Base-by-base conservation (phyloP, 768 basidiomycete genomes). In the Boletus speciosus region DNA sequence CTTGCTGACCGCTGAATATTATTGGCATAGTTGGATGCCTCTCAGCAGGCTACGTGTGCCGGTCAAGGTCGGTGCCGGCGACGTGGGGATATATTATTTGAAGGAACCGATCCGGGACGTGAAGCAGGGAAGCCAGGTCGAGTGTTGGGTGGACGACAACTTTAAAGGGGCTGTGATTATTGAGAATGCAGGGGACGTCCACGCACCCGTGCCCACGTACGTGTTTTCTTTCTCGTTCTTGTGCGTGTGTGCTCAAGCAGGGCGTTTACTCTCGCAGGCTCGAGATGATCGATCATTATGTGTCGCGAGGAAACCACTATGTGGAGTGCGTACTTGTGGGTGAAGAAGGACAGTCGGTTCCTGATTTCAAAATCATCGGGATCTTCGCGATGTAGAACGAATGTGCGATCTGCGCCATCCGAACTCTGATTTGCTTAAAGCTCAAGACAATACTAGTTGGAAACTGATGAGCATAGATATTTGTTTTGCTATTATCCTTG, bases 101-200 rank as follows among this genome's bases (percentile, higher is more conserved):
- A 81, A 81, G 67, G 92, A 93, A 57, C 86, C 91, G 11, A 73
- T 77, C 46, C 64, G 63, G 25, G 67, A 74, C 16, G 76, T 83
- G 35, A 84, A 81, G 6, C 75, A 81, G 55, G 88, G 90, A 32
- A 85, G 85, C 61, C 78, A 81, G 49, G 76, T 95, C 4, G 83
- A 90, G 63, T 98, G 97, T 69, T 98, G 96, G 96, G 97, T 99
- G 32, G 97, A 99, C 69, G 95, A 99, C 69, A 99, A 99, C 67
- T 82, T 85, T 58, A 72, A 63, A 0, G 96, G 97, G 5, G 86
- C 84, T 29, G 82, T 82, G 56, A 78, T 84, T 39, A 77, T 98
- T 53, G 82, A 85, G 69, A 95, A 98, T 65, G 83, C 82, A 2
- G 90, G 78, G 4, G 82, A 88, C 52, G 74, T 85, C 6, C 75